These are phyloP conservation scores for Leccinum boreale DNA, from an alignment of 768 basidiomycete species.

Conservation along the genomic window DNA sequence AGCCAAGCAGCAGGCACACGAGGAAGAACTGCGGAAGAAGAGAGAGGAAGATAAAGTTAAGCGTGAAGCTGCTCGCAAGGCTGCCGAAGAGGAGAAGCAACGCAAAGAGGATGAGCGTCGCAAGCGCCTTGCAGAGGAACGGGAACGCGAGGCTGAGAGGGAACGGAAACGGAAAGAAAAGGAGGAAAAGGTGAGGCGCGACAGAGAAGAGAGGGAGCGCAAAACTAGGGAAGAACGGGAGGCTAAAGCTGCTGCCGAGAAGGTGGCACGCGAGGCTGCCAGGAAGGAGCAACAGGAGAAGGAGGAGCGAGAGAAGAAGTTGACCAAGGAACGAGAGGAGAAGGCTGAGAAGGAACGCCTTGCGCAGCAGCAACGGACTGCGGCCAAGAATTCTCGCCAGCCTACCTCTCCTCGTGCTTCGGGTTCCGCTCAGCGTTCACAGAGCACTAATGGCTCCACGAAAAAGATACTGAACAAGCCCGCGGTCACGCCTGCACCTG, in stretches of 20 bases:
- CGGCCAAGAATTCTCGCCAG: constrained; percentile 44
- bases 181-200: constrained; percentile 57
- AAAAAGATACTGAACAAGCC: constrained; percentile 66
- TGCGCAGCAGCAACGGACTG: constrained; percentile 49
- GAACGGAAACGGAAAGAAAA: constrained; percentile 73
- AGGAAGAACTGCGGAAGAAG: constrained; percentile 77
- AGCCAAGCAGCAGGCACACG: constrained; percentile 71
- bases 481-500: constrained; percentile 26
- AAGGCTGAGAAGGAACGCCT: constrained; percentile 48
- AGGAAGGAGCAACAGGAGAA: constrained; percentile 50
- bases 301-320: constrained; percentile 65
- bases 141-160: constrained; percentile 73
- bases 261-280: constrained; percentile 38
- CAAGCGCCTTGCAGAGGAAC: constrained; percentile 73
- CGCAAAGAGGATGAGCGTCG: constrained; percentile 83
- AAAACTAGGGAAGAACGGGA: constrained; percentile 65
- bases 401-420: constrained; percentile 52
- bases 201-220: constrained; percentile 62
- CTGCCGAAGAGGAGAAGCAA: constrained; percentile 77
- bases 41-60: constrained; percentile 84
- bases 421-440: constrained; percentile 46
- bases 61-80: constrained; percentile 73
- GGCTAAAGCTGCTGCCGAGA: constrained; percentile 48
- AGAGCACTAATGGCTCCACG: constrained; percentile 43
- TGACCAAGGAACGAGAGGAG: constrained; percentile 62